phyloP scores from a whole-genome alignment of 2,329 filamentous ascomycete species.

The Colletotrichum limetticola region DNA sequence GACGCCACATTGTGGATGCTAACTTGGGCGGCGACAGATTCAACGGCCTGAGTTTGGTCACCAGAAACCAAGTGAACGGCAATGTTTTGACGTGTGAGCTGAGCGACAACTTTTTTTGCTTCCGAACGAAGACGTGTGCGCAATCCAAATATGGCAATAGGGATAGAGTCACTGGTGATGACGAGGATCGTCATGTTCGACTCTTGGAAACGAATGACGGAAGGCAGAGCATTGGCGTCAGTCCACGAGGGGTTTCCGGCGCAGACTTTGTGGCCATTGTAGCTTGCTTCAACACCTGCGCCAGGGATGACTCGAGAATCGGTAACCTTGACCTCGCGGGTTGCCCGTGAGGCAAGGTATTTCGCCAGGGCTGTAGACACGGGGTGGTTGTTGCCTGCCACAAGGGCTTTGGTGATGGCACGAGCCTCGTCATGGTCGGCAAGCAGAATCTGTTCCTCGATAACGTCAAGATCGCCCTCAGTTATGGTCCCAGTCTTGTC shows the following conservation, averaged over 20 bases:
- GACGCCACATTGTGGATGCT: conserved; percentile 52
- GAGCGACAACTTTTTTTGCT: conserved; percentile 54
- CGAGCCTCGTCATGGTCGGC: conserved; percentile 37
- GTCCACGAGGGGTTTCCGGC: conserved; percentile 61
- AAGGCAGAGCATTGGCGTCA: conserved; percentile 36
- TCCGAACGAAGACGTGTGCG: conserved; percentile 47
- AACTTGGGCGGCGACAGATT: conserved; percentile 56
- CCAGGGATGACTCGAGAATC: conserved; percentile 52
- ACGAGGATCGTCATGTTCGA: conserved; percentile 42
- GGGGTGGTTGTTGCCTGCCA: conserved; percentile 59
- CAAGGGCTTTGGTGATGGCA: conserved; percentile 42
- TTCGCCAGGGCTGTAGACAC: conserved; percentile 59
- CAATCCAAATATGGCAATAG: conserved; percentile 62
- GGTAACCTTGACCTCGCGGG: conserved; percentile 1
- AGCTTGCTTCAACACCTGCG: conserved; percentile 49
- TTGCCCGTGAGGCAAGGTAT: conserved; percentile 46
- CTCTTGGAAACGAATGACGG: conserved; percentile 36
- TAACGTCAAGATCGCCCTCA: conserved; percentile 50
- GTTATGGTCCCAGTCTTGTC: conserved; percentile 76
- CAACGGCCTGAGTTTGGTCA: conserved; percentile 61
- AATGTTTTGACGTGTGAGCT: conserved; percentile 59
- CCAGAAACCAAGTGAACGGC: conserved; percentile 66
- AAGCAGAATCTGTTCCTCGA: conserved; percentile 38
- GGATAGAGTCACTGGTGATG: conserved; percentile 39
- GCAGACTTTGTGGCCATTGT: conserved; percentile 43